Evolutionary conservation across 768 basidiomycete species (phyloP).

Genomic region (Russula lepida): DNA sequence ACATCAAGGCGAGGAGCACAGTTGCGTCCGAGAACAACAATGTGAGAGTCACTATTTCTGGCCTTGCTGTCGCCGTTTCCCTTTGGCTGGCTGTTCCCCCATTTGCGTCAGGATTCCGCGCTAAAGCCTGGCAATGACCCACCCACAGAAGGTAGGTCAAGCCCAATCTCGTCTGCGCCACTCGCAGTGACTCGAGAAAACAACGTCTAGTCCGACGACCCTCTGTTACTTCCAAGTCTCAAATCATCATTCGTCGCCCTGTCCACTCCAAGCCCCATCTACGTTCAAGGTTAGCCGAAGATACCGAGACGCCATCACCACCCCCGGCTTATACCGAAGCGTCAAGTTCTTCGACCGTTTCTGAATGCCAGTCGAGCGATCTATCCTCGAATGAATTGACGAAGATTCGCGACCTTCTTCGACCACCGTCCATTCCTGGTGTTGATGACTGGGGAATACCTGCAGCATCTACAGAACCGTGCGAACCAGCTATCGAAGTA

Average conservation of each 20-base stretch:
- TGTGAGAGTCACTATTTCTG: constrained; percentile 23
- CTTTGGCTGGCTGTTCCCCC: constrained; percentile 20
- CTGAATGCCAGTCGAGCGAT: constrained; percentile 7
- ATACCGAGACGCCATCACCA: background rate
- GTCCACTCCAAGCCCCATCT: constrained; percentile 17
- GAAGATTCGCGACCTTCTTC: constrained; percentile 46
- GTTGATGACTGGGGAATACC: constrained; percentile 75
- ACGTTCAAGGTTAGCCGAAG: constrained; percentile 14
- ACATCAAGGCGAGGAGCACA: background rate
- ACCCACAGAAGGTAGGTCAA: constrained; percentile 14
- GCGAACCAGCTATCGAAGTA: constrained; percentile 59
- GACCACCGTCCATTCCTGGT: constrained; percentile 56
- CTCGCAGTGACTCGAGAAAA: background rate
- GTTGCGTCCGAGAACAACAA: constrained; percentile 3
- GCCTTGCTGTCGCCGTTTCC: constrained; percentile 21
- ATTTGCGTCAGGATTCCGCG: constrained; percentile 20
- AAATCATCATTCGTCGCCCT: constrained; percentile 19
- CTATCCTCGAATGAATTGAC: constrained; percentile 35
- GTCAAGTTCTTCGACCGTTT: constrained; percentile 3
- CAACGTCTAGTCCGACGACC: constrained; percentile 8
- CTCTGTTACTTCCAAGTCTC: constrained; percentile 12
- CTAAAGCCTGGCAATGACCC: constrained; percentile 15
- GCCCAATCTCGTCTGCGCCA: background rate
- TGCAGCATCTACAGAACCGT: constrained; percentile 41
- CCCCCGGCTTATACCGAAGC: background rate